Conservation (phyloP, 345 rosid species). For the Eucalyptus fibrosa region DNA sequence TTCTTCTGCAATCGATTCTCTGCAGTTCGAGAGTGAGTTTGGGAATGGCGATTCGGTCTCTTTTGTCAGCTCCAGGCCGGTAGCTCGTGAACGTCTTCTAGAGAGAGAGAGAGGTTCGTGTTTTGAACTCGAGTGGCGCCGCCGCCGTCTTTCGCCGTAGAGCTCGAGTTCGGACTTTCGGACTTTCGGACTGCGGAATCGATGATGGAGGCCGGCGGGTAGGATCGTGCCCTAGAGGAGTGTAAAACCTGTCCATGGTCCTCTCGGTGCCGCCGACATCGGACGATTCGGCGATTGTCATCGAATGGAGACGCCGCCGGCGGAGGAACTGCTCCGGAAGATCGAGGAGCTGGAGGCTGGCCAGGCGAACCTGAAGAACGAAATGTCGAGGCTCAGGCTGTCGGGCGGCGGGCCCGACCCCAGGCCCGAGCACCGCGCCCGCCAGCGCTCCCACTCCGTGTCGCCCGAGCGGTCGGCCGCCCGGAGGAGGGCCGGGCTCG, state of each 20-base stretch:
- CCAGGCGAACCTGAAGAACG: conserved; percentile 65
- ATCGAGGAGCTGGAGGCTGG: conserved; percentile 83
- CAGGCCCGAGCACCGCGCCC: conserved; percentile 6
- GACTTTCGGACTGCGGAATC: neutral
- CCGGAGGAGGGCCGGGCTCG: conserved; percentile 21
- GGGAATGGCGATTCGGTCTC: neutral
- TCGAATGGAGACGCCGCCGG: conserved; percentile 54
- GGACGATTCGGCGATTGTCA: neutral
- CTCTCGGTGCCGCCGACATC: neutral
- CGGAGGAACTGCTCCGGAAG: conserved; percentile 74
- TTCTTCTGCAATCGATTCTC: neutral
- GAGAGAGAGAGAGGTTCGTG: neutral
- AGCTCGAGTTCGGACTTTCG: neutral
- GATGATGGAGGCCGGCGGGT: neutral
- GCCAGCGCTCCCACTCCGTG: conserved; percentile 54
- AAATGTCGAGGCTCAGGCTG: conserved; percentile 67
- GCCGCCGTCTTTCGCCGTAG: neutral
- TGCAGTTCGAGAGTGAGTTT: neutral
- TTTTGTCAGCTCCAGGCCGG: neutral
- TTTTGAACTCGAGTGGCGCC: neutral
- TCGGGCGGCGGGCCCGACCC: conserved; percentile 1
- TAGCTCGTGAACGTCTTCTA: neutral
- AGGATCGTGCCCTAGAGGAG: neutral
- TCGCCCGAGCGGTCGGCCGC: conserved; percentile 55
- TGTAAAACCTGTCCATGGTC: neutral